Evolutionary conservation across 495 filamentous ascomycete species (phyloP).

Genomic region (Zalerion maritima): DNA sequence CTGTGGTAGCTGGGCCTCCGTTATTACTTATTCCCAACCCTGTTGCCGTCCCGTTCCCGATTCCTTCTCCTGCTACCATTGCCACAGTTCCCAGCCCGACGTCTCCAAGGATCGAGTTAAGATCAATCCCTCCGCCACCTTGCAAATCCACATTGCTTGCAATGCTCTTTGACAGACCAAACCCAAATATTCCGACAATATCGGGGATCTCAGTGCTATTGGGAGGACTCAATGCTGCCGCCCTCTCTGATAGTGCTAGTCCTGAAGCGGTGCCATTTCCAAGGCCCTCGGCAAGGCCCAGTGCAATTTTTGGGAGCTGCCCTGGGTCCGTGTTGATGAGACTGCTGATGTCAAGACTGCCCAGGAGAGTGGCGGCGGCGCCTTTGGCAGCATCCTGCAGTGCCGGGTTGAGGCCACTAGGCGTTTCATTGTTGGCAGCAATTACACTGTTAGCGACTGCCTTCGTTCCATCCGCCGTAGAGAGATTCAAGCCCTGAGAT

Average conservation of each 20-base stretch:
- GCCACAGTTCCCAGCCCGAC: neutral
- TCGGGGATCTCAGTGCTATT: slow-evolving; percentile 3
- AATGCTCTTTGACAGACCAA: slow-evolving; percentile 1
- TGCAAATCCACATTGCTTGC: neutral
- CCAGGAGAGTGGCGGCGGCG: neutral
- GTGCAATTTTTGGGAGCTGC: neutral
- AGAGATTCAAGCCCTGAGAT: slow-evolving; percentile 3
- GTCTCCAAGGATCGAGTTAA: neutral
- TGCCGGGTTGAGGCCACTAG: slow-evolving; percentile 1
- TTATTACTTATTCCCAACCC: neutral
- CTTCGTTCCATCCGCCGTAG: slow-evolving; percentile 1
- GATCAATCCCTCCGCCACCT: neutral
- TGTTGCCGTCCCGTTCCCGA: slow-evolving; percentile 1
- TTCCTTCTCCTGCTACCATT: neutral
- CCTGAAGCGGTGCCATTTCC: slow-evolving; percentile 2
- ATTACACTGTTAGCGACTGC: neutral
- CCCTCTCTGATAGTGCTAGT: neutral
- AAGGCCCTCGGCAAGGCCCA: slow-evolving; percentile 1
- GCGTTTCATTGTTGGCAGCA: neutral
- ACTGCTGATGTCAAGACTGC: neutral
- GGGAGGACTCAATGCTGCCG: neutral
- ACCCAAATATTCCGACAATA: slow-evolving; percentile 2
- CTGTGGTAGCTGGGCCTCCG: neutral
- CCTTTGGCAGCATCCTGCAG: slow-evolving; percentile 1
- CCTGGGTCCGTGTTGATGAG: neutral